Evolutionary conservation across 2,329 filamentous ascomycete species (phyloP).

Genomic region (Pyrenophora teres): DNA sequence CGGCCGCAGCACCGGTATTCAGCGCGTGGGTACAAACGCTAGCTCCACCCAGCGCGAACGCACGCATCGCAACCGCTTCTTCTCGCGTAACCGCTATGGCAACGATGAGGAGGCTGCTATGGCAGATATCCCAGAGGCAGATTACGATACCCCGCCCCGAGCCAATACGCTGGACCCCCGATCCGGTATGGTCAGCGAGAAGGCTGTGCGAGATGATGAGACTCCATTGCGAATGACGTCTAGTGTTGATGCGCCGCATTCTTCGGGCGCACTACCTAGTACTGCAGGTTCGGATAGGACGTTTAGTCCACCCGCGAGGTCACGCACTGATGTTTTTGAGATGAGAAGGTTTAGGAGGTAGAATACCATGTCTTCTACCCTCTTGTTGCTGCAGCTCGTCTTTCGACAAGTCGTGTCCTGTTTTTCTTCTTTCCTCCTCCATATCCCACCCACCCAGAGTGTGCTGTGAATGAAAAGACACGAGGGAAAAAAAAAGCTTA

Average conservation of each 20-base stretch:
- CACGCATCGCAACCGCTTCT: slow-evolving; percentile 65
- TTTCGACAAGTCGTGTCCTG: background rate
- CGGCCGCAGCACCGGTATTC: slow-evolving; percentile 39
- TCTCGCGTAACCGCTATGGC: slow-evolving; percentile 52
- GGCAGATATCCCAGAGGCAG: slow-evolving; percentile 52
- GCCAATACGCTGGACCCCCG: slow-evolving; percentile 45
- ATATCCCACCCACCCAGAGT: too few species aligned
- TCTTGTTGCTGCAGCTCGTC: background rate
- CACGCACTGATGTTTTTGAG: slow-evolving; percentile 41
- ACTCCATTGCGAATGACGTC: slow-evolving; percentile 6
- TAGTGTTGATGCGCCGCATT: slow-evolving; percentile 8
- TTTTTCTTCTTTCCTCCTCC: background rate
- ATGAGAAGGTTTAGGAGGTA: slow-evolving; percentile 37
- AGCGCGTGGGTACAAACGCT: slow-evolving; percentile 45
- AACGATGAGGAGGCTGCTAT: slow-evolving; percentile 53
- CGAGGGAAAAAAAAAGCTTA: too few species aligned
- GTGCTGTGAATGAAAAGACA: background rate
- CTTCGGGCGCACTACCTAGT: slow-evolving; percentile 34
- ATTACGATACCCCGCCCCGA: slow-evolving; percentile 20
- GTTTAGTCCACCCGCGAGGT: slow-evolving; percentile 28
- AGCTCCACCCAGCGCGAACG: slow-evolving; percentile 39
- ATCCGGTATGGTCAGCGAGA: slow-evolving; percentile 39
- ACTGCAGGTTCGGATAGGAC: slow-evolving; percentile 27
- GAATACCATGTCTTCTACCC: background rate
- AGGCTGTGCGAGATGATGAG: slow-evolving; percentile 35